Conservation (phyloP, 257 asterid genomes). For the Osmanthus fragrans region DNA sequence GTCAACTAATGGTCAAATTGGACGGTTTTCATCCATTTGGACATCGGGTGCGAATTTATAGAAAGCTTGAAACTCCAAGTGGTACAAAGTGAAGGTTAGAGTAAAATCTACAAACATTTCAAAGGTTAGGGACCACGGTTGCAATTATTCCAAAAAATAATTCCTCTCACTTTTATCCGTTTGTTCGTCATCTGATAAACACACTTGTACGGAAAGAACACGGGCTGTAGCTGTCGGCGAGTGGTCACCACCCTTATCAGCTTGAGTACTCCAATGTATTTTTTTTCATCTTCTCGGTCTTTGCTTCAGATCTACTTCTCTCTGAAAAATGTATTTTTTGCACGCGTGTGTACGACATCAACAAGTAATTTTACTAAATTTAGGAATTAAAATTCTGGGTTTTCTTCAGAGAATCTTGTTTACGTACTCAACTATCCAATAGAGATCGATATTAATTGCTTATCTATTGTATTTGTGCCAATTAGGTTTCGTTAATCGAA, state of each 20-base stretch:
- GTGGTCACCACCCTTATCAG: neutral
- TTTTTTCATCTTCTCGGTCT: neutral
- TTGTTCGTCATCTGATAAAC: neutral
- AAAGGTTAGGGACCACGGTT: too few species aligned
- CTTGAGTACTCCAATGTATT: neutral
- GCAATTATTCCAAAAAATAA: too few species aligned
- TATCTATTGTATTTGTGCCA: neutral
- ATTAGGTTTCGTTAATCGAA: neutral
- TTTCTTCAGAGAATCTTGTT: neutral
- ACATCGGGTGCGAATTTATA: too few species aligned
- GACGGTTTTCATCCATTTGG: too few species aligned
- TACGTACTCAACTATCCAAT: neutral
- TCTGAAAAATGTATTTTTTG: neutral
- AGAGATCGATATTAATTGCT: constrained; percentile 6
- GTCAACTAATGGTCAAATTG: too few species aligned
- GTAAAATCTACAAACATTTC: too few species aligned
- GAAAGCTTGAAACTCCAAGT: too few species aligned
- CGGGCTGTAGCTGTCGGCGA: neutral
- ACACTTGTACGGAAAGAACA: neutral
- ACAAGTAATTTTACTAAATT: neutral
- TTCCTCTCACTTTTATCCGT: neutral
- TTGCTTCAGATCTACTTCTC: neutral
- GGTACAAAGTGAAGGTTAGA: too few species aligned
- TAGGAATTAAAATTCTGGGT: neutral
- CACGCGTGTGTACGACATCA: neutral